Evolutionary conservation across 2,329 filamentous ascomycete species (phyloP), one percentile per base, ranked within the genome.

Genomic region (Exserohilum rostratum): DNA sequence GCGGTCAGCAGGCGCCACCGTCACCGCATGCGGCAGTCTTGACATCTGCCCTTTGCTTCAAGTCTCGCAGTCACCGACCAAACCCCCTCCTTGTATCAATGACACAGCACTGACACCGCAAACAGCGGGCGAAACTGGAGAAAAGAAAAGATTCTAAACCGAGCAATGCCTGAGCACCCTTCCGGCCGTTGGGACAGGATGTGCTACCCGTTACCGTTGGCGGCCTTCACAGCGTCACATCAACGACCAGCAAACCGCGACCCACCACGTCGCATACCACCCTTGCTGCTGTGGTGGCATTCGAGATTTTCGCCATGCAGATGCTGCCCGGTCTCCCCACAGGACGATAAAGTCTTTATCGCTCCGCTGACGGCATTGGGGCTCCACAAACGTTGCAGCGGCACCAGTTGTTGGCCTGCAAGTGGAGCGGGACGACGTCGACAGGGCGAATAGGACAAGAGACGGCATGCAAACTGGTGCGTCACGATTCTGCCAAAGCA

Each of bases 271-370:
- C 35, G 57, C 54, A 55, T 56, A 46, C n/a, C 44, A 51, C 51
- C n/a, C 20, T 35, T 53, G 45, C 31, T 33, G 40, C 38, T 56
- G 47, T 40, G 34, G 25, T 44, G 31, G 34, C 27, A 31, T 50
- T 49, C 48, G 20, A 61, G 58, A 54, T 62, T 65, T 64, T 63
- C 55, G 53, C 47, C 40, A 31, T 62, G 65, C 64, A 64, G 57
- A 54, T 53, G 53, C 49, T 42, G 54, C 46, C 50, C 31, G 12
- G 43, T 31, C 22, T 5, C 45, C 45, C 57, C 58, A 67, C 58
- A 59, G 59, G 64, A 56, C 60, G 60, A 66, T 65, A 66, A 59
- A 53, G 48, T 22, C 34, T 57, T 62, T 68, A 64, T 62, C 65
- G 54, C 59, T 46, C 59, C 59, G 61, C 57, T 61, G 60, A 50